phyloP scores from a whole-genome alignment of 768 basidiomycete species.

The Russula vinacea region DNA sequence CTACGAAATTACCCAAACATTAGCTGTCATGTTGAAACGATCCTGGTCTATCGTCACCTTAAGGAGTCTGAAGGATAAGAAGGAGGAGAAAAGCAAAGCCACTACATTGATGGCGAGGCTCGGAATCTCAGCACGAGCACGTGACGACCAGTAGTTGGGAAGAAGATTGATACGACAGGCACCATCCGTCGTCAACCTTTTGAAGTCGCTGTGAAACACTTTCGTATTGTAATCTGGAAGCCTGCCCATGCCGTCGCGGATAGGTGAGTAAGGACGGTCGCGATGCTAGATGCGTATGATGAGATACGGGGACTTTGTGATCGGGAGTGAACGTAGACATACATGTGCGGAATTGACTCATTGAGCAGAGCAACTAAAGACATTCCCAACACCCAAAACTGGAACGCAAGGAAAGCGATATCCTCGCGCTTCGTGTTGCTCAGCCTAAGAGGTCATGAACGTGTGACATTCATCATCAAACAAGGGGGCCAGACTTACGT shows the following conservation, averaged over 20 bases:
- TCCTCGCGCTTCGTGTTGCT: conserved; percentile 75
- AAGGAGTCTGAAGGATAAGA: conserved; percentile 70
- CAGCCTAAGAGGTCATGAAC: conserved; percentile 44
- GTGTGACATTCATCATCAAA: conserved; percentile 17
- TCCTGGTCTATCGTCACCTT: conserved; percentile 46
- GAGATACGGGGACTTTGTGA: not conserved
- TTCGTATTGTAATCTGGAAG: conserved; percentile 64
- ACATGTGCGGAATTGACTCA: conserved; percentile 78
- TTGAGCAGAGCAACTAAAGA: conserved; percentile 66
- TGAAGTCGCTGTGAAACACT: conserved; percentile 55
- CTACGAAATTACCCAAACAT: conserved; percentile 36
- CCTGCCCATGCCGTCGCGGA: conserved; percentile 70
- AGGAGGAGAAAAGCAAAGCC: conserved; percentile 55
- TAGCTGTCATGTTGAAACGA: not conserved
- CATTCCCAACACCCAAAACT: conserved; percentile 79
- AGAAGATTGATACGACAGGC: conserved; percentile 60
- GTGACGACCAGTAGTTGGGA: conserved; percentile 60
- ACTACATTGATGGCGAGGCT: conserved; percentile 60
- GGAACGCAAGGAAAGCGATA: conserved; percentile 71
- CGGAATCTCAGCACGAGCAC: conserved; percentile 59
- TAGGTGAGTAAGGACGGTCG: conserved; percentile 68
- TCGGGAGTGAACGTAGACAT: conserved; percentile 14
- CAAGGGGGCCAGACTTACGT: conserved; percentile 45
- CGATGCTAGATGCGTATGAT: conserved; percentile 40
- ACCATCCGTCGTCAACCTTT: conserved; percentile 55